Conservation (phyloP, 129 eudicot species). For the Tagetes erecta region DNA sequence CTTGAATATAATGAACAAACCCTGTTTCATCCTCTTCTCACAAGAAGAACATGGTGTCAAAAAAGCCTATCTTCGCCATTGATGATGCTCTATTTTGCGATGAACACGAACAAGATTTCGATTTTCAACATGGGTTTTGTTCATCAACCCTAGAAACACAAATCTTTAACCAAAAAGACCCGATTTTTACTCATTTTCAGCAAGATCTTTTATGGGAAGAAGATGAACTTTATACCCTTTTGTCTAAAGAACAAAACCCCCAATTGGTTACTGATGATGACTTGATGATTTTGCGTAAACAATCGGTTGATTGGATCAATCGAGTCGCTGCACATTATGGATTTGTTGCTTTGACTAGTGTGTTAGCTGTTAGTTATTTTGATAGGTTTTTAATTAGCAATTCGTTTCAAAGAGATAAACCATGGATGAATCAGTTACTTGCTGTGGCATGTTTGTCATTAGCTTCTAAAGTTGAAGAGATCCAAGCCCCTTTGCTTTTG, state of each 20-base stretch:
- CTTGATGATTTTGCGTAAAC: constrained; percentile 41
- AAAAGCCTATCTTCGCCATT: constrained; percentile 46
- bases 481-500: constrained; percentile 72
- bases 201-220: constrained; percentile 68
- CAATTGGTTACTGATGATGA: constrained; percentile 38
- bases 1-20: constrained; percentile 61
- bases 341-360: constrained; percentile 52
- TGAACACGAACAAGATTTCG: constrained; percentile 55
- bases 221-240: constrained; percentile 58
- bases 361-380: constrained; percentile 77
- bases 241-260: constrained; percentile 53
- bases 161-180: constrained; percentile 33
- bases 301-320: constrained; percentile 69
- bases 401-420: constrained; percentile 64
- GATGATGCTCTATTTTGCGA: constrained; percentile 64
- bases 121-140: constrained; percentile 19
- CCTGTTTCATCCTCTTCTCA: constrained; percentile 47
- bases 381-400: constrained; percentile 61
- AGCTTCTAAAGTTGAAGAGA: constrained; percentile 96
- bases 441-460: constrained; percentile 89
- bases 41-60: constrained; percentile 40
- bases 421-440: constrained; percentile 87
- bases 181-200: constrained; percentile 34
- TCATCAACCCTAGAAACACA: constrained; percentile 11
- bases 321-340: constrained; percentile 62